phyloP scores from a whole-genome alignment of 306 rosid genomes.

The Crotalaria pallida region DNA sequence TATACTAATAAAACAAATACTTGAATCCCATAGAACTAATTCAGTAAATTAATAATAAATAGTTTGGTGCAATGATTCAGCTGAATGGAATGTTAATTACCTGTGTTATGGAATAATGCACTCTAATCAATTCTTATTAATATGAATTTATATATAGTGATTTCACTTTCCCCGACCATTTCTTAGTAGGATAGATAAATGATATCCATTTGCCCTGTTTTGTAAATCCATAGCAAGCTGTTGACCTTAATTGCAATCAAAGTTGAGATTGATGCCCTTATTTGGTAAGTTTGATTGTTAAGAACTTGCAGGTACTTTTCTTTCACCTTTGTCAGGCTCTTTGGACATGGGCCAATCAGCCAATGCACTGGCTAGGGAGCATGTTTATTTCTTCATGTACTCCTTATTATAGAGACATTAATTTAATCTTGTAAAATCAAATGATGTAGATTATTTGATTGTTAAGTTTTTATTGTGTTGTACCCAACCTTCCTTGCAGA shows the following conservation, averaged over 20 bases:
- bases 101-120: not conserved
- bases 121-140: not conserved
- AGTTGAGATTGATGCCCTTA: constrained; percentile 75
- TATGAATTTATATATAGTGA: not conserved
- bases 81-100: not conserved
- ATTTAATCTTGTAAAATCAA: too few species aligned
- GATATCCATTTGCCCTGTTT: constrained; percentile 12
- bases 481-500: too few species aligned
- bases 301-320: too few species aligned
- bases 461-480: too few species aligned
- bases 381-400: too few species aligned
- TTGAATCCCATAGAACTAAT: not conserved
- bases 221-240: constrained; percentile 78
- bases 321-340: too few species aligned
- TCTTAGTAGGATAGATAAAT: not conserved
- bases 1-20: not conserved
- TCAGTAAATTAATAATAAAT: not conserved
- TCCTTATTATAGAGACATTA: too few species aligned
- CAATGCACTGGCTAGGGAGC: too few species aligned
- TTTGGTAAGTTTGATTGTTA: constrained; percentile 77
- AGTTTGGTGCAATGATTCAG: not conserved
- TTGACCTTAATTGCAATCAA: constrained; percentile 71
- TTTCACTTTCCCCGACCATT: not conserved
- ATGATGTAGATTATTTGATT: too few species aligned
- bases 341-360: too few species aligned